Conservation (phyloP, 2,329 filamentous ascomycete genomes). For the Colletotrichum sp. region DNA sequence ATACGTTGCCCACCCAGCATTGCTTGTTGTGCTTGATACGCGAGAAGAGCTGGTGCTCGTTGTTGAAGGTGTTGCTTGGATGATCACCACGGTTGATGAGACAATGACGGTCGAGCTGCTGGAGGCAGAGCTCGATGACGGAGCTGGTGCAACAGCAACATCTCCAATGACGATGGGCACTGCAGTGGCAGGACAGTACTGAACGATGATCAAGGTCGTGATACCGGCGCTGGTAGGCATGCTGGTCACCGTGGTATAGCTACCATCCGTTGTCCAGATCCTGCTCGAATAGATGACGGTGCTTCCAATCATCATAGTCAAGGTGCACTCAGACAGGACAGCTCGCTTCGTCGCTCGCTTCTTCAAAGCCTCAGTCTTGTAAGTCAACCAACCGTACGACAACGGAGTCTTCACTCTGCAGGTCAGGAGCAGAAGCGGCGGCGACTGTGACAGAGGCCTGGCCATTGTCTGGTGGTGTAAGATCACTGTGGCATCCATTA, state of each 20-base stretch:
- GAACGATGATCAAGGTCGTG: not conserved
- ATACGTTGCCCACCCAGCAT: not conserved
- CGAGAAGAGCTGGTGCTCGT: not conserved
- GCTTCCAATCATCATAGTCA: not conserved
- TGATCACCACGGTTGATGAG: not conserved
- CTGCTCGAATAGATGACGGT: not conserved
- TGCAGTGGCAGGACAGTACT: not conserved
- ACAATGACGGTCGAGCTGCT: not conserved
- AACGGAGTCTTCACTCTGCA: not conserved
- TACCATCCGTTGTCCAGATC: slow-evolving; percentile 8
- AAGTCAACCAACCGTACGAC: not conserved
- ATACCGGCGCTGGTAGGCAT: not conserved
- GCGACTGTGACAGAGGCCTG: not conserved
- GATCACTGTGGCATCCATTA: not conserved
- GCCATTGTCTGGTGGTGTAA: not conserved
- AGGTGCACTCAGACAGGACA: not conserved
- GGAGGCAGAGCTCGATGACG: not conserved
- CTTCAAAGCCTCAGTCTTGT: not conserved
- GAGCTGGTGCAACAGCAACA: not conserved
- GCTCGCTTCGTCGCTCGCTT: not conserved
- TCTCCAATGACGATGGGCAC: not conserved
- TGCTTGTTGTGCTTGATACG: not conserved
- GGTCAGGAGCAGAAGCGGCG: not conserved
- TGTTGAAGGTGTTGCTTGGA: not conserved
- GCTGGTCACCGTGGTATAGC: slow-evolving; percentile 5